Conservation (phyloP, 768 basidiomycete genomes). For the Mycena latifolia region DNA sequence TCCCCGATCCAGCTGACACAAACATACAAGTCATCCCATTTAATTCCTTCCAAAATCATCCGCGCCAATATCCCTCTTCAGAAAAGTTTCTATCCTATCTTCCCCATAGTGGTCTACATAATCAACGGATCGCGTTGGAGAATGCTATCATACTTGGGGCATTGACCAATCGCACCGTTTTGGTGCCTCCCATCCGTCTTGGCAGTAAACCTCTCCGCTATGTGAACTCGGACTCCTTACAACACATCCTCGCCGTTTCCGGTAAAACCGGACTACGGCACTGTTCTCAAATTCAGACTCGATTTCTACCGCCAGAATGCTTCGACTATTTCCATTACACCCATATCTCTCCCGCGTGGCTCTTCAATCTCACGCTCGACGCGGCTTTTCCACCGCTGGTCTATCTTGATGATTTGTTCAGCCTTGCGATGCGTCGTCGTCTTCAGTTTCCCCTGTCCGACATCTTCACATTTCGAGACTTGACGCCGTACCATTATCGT, state of each 20-base stretch:
- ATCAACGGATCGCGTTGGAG: constrained; percentile 88
- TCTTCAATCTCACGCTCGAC: constrained; percentile 66
- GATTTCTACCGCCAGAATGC: constrained; percentile 67
- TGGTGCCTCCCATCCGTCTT: constrained; percentile 82
- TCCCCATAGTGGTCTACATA: constrained; percentile 89
- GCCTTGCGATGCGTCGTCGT: constrained; percentile 58
- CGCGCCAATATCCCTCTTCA: constrained; percentile 18
- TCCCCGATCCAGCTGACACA: constrained; percentile 47
- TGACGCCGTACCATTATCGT: constrained; percentile 70
- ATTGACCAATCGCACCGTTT: constrained; percentile 80
- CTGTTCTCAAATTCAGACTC: constrained; percentile 55
- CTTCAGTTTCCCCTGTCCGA: constrained; percentile 55
- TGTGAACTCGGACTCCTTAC: constrained; percentile 63
- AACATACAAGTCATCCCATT: constrained; percentile 44
- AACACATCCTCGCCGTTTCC: constrained; percentile 58
- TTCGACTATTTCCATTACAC: constrained; percentile 71
- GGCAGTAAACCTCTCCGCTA: constrained; percentile 73
- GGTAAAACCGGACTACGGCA: constrained; percentile 65
- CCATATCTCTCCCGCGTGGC: constrained; percentile 75
- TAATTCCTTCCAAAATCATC: constrained; percentile 34
- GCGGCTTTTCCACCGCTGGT: constrained; percentile 55
- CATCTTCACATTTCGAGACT: constrained; percentile 64
- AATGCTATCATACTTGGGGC: constrained; percentile 83
- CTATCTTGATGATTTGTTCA: constrained; percentile 63
- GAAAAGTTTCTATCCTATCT: constrained; percentile 75